These are phyloP conservation scores for Prototheca stagnorum DNA, from an alignment of 163 green algal genomes.

Conservation along the genomic window DNA sequence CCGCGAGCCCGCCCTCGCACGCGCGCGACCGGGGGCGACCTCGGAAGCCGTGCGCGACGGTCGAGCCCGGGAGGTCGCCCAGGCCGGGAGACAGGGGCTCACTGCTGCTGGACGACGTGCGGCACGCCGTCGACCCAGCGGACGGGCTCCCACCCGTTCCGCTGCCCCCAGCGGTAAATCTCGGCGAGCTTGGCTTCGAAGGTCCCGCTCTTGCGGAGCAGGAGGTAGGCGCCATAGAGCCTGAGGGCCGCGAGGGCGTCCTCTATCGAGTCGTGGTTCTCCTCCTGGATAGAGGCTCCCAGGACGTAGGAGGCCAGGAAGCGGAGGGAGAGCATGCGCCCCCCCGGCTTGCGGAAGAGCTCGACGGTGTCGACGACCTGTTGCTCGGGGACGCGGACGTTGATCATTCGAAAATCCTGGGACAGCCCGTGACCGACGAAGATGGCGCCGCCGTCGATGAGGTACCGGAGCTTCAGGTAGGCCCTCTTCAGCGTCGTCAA, in stretches of 20 bases:
- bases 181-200: conserved; percentile 37
- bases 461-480: conserved; percentile 87
- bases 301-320: conserved; percentile 86
- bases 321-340: conserved; percentile 73
- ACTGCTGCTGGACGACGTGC: too few relatives aligned
- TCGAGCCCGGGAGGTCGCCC: neutral
- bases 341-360: conserved; percentile 65
- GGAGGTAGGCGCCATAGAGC: conserved; percentile 42
- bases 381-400: conserved; percentile 70
- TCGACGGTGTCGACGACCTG: conserved; percentile 84
- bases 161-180: conserved; percentile 65
- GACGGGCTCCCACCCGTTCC: conserved; percentile 59
- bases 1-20: neutral
- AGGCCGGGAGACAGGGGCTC: neutral
- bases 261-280: conserved; percentile 81
- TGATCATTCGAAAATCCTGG: conserved; percentile 89
- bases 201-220: neutral
- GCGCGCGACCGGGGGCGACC: neutral
- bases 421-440: conserved; percentile 88
- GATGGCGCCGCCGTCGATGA: conserved; percentile 72
- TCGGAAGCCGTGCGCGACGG: neutral
- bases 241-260: conserved; percentile 72
- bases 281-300: conserved; percentile 44
- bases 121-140: conserved; percentile 17
- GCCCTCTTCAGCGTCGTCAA: conserved; percentile 69